Evolutionary conservation across 768 basidiomycete species (phyloP), one percentile per base, ranked within the genome.

Genomic region (Leucogyrophana mollusca): DNA sequence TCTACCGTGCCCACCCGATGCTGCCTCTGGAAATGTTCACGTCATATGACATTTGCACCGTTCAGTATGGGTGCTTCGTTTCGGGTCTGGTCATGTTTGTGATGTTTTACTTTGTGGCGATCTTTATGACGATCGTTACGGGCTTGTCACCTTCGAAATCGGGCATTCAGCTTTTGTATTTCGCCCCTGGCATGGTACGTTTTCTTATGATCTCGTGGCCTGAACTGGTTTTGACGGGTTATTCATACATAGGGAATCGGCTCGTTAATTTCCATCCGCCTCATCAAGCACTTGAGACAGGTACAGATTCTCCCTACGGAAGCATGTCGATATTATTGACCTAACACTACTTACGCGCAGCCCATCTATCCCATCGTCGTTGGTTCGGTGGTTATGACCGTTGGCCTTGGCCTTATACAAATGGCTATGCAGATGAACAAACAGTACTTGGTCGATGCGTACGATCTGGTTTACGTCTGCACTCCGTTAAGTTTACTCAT

Each of bases 41-140:
- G 10, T 69, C 66, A 40, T 65, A 61, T 22, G 72, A 79, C 51
- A 53, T 78, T 35, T 70, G 66, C 40, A 65, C 68, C 4, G 63
- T 64, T 33, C 64, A 66, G 50, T 70, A 63, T 47, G 67, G 55
- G 14, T 62, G 67, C 14, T 70, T 76, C 44, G 64, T 72, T 9
- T 61, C 61, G 1, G 77, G 77, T 7, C 72, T 79, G 57, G 66
- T 79, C 47, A 72, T 72, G 67, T 61, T 77, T 47, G 75, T 75
- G 40, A 71, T 73, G 67, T 77, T 79, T 57, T 80, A 80, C 55
- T 78, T 80, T 50, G 65, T 79, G 34, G 66, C 77, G 0, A 74
- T 78, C 41, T 79, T 80, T 59, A 70, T 75, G 59, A 70, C 68
- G 17, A 63, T 76, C 54, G 76, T 74, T n/a, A 59, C 60, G 21